Evolutionary conservation across 148 eudicot species (phyloP), one percentile per base, ranked within the genome.

Genomic region (Fallopia convolvulus): DNA sequence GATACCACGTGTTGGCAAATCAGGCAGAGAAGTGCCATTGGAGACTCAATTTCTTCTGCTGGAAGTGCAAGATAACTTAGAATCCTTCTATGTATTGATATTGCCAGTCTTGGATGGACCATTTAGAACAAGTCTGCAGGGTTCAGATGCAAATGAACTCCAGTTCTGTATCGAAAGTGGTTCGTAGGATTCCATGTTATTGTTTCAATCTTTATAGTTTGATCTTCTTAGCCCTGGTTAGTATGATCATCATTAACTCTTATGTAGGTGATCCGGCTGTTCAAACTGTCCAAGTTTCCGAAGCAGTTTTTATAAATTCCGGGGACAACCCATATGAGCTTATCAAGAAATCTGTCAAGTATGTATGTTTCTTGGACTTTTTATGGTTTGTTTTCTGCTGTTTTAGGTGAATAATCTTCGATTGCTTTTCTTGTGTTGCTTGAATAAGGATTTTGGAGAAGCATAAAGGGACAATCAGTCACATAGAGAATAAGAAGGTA

Each of bases 151-250:
- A 44, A 81, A 85, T 78, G 87, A 82, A 82, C 88, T 89, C 48
- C 81, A 87, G 32, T 87, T 89, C 72, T 85, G 90, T 71, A 79
- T 89, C 30, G 92, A 89, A 85, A 89, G 92, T 42, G 92, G 92
- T 87, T 58, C 50, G 85, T 83, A 70, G 11, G 20, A 36, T 18
- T 10, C 30, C 30, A 15, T 60, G 30, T 20, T 74, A 72, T n/a
- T 12, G 75, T 17, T 72, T 20, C 11, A 15, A 58, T 20, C 65
- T 50, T 14, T 47, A 47, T 11, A 11, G 14, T 11, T 17, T 52
- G n/a, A 52, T 15, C n/a, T 52, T 52, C 17, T 2, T 55, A 63
- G 39, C 39, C 39, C 6, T 63, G 30, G 39, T 63, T 63, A 20
- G 13, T 53, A 21, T 23, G 40, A 14, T 30, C 15, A 32, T 74